A percentile compares a stretch with the other conserved stretches of the same genome.
phyloP scores from a whole-genome alignment of 75 land plant genomes.

The Pinus albicaulis region DNA sequence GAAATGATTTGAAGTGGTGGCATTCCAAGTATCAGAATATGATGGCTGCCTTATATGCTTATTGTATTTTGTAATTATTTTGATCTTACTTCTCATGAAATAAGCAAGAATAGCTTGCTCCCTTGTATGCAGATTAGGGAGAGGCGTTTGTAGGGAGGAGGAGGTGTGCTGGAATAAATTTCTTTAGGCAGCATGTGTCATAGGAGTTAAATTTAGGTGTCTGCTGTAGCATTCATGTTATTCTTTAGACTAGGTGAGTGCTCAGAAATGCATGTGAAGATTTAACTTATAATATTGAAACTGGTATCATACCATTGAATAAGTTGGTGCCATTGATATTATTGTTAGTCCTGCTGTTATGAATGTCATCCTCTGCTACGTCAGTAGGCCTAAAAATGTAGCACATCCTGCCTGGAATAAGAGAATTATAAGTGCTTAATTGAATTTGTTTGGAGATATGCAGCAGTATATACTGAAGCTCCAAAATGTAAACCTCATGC shows the following conservation, averaged over 20 bases:
- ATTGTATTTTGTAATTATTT: neutral
- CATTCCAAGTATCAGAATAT: neutral
- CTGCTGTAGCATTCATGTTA: neutral
- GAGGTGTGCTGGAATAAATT: neutral
- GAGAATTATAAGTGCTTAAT: no score
- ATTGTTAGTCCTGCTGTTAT: neutral
- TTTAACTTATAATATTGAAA: neutral
- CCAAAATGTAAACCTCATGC: neutral
- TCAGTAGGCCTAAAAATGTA: neutral
- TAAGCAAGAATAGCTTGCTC: constrained; percentile 8
- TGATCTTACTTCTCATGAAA: constrained; percentile 4
- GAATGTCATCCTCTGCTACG: neutral
- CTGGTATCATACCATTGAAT: neutral
- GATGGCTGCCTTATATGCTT: neutral
- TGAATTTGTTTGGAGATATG: constrained; percentile 1
- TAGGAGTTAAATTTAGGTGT: neutral
- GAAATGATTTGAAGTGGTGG: neutral
- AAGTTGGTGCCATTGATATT: neutral
- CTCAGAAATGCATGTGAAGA: neutral
- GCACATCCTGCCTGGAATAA: neutral
- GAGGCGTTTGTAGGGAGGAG: no score
- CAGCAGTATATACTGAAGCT: neutral
- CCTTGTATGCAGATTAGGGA: constrained; percentile 3
- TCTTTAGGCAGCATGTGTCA: neutral
- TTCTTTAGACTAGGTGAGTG: neutral